These are phyloP conservation scores for Penicillium paradoxum DNA, from an alignment of 495 filamentous ascomycete species.

Conservation along the genomic window DNA sequence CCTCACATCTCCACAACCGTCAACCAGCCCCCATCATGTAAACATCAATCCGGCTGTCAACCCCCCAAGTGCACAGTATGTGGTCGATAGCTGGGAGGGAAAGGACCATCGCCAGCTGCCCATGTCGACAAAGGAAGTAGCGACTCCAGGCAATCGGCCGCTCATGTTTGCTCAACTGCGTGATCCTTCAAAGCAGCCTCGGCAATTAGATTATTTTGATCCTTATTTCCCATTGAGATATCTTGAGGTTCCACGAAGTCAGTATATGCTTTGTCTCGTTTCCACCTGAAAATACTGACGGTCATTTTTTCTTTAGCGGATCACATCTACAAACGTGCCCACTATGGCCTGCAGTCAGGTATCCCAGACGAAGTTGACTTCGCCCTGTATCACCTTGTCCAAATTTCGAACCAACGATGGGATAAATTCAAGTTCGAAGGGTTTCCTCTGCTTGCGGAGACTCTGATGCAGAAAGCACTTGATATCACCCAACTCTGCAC, in stretches of 20 bases:
- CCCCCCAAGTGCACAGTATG: slow-evolving; percentile 25
- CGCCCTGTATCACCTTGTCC: slow-evolving; percentile 85
- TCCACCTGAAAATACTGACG: neutral
- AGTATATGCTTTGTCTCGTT: slow-evolving; percentile 5
- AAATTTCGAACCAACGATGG: slow-evolving; percentile 88
- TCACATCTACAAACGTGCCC: slow-evolving; percentile 81
- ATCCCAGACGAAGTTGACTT: slow-evolving; percentile 80
- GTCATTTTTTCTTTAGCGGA: slow-evolving; percentile 24
- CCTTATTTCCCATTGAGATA: slow-evolving; percentile 39
- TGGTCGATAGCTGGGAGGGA: slow-evolving; percentile 36
- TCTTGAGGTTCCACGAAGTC: slow-evolving; percentile 42
- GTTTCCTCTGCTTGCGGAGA: slow-evolving; percentile 85
- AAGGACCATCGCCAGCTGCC: slow-evolving; percentile 34
- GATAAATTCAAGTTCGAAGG: slow-evolving; percentile 94
- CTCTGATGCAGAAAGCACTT: slow-evolving; percentile 76
- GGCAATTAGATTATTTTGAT: slow-evolving; percentile 40
- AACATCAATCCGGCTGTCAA: slow-evolving; percentile 30
- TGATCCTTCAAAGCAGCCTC: slow-evolving; percentile 27
- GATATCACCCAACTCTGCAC: slow-evolving; percentile 71
- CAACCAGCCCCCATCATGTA: slow-evolving; percentile 18
- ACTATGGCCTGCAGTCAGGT: slow-evolving; percentile 72
- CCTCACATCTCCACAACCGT: slow-evolving; percentile 32
- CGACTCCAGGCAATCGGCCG: slow-evolving; percentile 42
- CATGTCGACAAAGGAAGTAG: slow-evolving; percentile 41
- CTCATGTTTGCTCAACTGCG: slow-evolving; percentile 27